Evolutionary conservation across 2,329 filamentous ascomycete species (phyloP), one percentile per base, ranked within the genome.

Genomic region (Cadophora sp.): DNA sequence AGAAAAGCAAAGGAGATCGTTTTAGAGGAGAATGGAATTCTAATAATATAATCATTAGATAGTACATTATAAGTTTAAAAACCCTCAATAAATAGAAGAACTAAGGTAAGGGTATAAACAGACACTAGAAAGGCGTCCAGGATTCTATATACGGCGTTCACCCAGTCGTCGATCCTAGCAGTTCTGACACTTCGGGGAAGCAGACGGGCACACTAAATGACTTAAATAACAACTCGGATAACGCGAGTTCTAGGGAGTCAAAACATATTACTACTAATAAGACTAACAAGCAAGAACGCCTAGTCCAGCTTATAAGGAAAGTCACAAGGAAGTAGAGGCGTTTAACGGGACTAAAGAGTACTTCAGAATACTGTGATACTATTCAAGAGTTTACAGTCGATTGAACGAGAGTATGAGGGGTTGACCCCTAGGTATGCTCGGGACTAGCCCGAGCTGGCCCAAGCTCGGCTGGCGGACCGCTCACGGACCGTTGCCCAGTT

Each of bases 301-400:
- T 64, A 11, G 50, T 67, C 16, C 62, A 69, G 29, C 64, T 69
- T 19, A 61, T 48, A 50, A 67, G 68, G 31, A 67, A 65, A 37
- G 68, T 69, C 7, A 67, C 60, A 24, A 67, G 59, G 64, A 69
- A 69, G 37, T 69, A 65, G 68, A 67, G 68, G 62, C 68, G 68
- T 1, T 24, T 69, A 16, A 65, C 68, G 16, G 64, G 68, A 31
- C 46, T 69, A 31, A 62, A 51, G n/a, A 64, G 67, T 1, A 14
- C 62, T 7, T 65, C 67, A 16, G 62, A 53, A 16, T 69, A 64
- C 26, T 66, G 67, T 46, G 67, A 69, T 48, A 29, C 58, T 6
- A 31, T 66, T 22, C 37, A 53, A 24, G 67, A 69, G 43, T 69
- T 69, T 22, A 63, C 34, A 4, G 34, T 66, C 24, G 67, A 69